A percentile compares a stretch with the other conserved stretches of the same genome.
These are phyloP conservation scores for Rhodomyrtus psidioides DNA, from an alignment of 441 rosid genomes.

Conservation along the genomic window DNA sequence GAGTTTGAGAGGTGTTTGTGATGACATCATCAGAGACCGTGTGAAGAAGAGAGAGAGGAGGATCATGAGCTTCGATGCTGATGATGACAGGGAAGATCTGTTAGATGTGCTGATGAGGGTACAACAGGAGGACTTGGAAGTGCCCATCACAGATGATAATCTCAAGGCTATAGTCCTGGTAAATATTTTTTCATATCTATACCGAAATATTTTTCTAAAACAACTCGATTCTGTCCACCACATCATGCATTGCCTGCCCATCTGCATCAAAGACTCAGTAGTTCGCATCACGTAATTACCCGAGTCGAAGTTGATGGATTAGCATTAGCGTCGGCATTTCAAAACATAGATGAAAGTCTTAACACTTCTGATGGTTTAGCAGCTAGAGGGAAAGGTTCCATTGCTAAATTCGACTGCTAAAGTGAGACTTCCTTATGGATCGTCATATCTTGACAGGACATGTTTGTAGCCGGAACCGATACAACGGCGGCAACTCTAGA, in stretches of 20 bases:
- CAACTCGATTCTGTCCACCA: neutral
- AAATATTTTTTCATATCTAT: neutral
- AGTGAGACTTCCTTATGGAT: neutral
- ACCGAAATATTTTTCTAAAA: neutral
- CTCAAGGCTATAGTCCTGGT: conserved; percentile 27
- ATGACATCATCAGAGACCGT: conserved; percentile 21
- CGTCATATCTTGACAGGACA: conserved; percentile 14
- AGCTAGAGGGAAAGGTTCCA: neutral
- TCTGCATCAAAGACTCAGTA: neutral
- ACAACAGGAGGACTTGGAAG: conserved; percentile 17
- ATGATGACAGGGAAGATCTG: conserved; percentile 11
- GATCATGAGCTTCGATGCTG: neutral
- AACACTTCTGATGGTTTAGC: neutral
- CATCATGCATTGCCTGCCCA: neutral
- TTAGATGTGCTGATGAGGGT: conserved; percentile 22
- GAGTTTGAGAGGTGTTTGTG: conserved; percentile 16
- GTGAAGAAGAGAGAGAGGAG: neutral
- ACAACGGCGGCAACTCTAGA: conserved; percentile 23
- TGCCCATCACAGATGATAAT: conserved; percentile 23
- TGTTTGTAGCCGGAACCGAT: conserved; percentile 32
- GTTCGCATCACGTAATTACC: neutral
- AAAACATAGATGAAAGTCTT: neutral
- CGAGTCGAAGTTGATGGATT: neutral
- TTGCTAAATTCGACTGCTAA: neutral
- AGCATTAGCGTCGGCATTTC: neutral